Conservation (phyloP, 768 basidiomycete species). For the Dioszegia aurantiaca region DNA sequence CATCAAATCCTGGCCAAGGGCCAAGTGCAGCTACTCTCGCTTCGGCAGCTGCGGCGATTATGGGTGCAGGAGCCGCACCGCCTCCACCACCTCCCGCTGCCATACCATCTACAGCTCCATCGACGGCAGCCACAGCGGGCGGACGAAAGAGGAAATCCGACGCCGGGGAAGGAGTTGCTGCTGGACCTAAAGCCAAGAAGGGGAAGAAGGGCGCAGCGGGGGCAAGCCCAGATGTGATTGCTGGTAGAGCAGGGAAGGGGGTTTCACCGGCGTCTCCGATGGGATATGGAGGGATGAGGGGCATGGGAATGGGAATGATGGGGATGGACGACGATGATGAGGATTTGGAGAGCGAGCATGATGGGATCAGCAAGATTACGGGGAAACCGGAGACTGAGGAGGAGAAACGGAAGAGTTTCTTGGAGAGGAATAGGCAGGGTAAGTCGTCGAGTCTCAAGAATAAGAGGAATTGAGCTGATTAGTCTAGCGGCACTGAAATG, state of each 20-base stretch:
- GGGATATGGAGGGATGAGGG: neutral
- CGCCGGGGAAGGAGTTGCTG: conserved; percentile 6
- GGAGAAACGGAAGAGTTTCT: conserved; percentile 92
- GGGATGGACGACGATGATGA: conserved; percentile 21
- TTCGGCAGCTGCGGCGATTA: neutral
- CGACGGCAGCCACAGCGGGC: neutral
- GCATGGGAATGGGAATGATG: conserved; percentile 12
- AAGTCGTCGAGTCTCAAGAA: conserved; percentile 31
- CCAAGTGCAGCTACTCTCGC: neutral
- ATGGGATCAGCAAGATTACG: conserved; percentile 36
- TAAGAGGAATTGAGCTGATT: neutral
- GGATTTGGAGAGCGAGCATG: conserved; percentile 49
- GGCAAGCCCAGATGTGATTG: conserved; percentile 14
- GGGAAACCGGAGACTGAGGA: conserved; percentile 96
- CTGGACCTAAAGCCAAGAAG: conserved; percentile 28
- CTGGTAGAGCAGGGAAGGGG: conserved; percentile 9
- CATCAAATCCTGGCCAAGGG: neutral
- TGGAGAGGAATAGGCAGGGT: conserved; percentile 98
- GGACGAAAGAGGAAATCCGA: conserved; percentile 43
- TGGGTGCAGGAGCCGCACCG: neutral
- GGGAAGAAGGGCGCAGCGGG: conserved; percentile 33
- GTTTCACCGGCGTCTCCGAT: conserved; percentile 5
- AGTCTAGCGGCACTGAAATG: conserved; percentile 89
- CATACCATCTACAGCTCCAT: neutral
- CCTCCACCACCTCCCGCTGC: neutral